Conservation (phyloP, 306 rosid species). For the apple (Malus domestica) region DNA sequence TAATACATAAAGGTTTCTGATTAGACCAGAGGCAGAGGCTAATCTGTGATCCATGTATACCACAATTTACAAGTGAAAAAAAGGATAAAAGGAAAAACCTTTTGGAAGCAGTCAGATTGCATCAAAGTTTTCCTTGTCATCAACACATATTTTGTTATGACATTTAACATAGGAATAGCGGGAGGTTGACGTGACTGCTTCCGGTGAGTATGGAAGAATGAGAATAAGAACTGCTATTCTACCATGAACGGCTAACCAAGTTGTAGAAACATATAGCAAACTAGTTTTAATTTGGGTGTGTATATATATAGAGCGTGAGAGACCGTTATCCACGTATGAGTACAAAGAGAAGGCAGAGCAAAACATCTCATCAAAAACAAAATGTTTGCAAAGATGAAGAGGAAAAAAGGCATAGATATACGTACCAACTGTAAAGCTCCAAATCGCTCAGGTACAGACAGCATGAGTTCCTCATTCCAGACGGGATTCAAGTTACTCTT, state of each 20-base stretch:
- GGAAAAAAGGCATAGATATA: neutral
- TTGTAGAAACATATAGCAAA: neutral
- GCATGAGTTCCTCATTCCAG: slow-evolving; percentile 97
- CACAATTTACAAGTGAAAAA: neutral
- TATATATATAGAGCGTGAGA: too few species aligned
- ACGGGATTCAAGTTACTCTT: slow-evolving; percentile 93
- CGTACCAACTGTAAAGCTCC: slow-evolving; percentile 85
- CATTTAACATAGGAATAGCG: neutral
- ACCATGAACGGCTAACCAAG: neutral
- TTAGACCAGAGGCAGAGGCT: neutral
- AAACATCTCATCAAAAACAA: neutral
- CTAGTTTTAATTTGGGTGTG: neutral
- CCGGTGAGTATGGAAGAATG: neutral
- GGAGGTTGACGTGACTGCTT: neutral
- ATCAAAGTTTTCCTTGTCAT: neutral
- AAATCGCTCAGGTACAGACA: slow-evolving; percentile 75
- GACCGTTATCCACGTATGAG: neutral
- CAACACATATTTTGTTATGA: neutral
- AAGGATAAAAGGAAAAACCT: neutral
- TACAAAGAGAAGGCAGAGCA: neutral
- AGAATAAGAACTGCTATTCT: neutral
- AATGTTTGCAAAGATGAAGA: neutral
- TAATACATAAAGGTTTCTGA: neutral
- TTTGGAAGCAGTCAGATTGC: neutral
- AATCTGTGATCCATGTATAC: neutral